Evolutionary conservation across 345 rosid genomes (phyloP).

Genomic region (Raphanus sativus): DNA sequence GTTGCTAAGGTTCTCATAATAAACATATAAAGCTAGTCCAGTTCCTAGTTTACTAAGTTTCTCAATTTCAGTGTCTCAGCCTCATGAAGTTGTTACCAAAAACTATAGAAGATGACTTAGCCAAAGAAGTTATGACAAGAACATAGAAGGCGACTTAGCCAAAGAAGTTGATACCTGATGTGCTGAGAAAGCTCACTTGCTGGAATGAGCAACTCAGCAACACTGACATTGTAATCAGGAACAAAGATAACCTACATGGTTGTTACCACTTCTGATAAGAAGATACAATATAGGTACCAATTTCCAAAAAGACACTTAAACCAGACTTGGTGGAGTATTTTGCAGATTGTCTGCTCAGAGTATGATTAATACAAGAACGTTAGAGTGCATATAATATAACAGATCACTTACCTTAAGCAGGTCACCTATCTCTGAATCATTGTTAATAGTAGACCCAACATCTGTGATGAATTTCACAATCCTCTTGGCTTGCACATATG

Average conservation of each 20-base stretch:
- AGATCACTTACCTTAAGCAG: constrained; percentile 57
- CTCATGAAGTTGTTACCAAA: background rate
- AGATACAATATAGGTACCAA: too few relatives aligned
- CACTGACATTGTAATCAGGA: constrained; percentile 85
- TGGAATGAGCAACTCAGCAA: constrained; percentile 79
- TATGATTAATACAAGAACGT: background rate
- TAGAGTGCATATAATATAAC: background rate
- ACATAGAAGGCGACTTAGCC: background rate
- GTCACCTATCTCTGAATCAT: constrained; percentile 75
- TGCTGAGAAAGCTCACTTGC: constrained; percentile 88
- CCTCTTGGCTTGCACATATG: constrained; percentile 81
- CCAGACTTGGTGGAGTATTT: background rate
- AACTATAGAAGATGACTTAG: background rate
- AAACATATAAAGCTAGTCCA: constrained; percentile 4
- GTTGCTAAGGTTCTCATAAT: background rate
- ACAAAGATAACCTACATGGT: constrained; percentile 62
- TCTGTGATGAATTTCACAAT: constrained; percentile 75
- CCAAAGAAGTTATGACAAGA: background rate
- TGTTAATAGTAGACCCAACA: constrained; percentile 64
- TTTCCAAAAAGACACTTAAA: too few relatives aligned
- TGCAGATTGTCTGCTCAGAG: constrained; percentile 3
- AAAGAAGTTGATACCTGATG: constrained; percentile 53
- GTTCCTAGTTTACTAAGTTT: background rate
- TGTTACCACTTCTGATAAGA: constrained; percentile 13
- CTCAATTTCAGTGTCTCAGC: background rate